Base-by-base conservation (phyloP, 2,329 filamentous ascomycete species). In the Chaetothyriales sp. region DNA sequence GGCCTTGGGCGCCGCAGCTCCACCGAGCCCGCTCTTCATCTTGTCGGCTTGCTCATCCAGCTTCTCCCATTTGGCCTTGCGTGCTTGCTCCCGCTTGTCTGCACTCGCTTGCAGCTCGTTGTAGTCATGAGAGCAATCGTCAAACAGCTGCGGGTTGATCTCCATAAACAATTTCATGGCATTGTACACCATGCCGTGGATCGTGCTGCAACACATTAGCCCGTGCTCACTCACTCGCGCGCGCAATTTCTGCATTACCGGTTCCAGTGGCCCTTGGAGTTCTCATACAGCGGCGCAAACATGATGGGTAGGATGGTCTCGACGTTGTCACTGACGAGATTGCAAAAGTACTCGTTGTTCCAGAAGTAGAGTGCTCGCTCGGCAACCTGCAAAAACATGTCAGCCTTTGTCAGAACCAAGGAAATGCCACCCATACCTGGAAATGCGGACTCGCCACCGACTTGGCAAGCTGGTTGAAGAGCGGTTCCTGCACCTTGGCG, bases 161-260 rank as follows among this genome's bases (percentile, higher is more conserved):
- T 98, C 92, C 92, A 98, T 98, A 69, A 98, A 98, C 39, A 98
- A 78, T 68, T 98, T 98, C 92, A 98, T 96, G 51, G 92, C 92
- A 63, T 96, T 98, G 68, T 96, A 96, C 9, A 98, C 92, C 90
- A 98, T 96, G 65, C 92, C 92, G 64, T 98, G 92, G 59, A 98
- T 98, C 6, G 92, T 98, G 63, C 92, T 96, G 57, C 1, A 6
- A 47, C 8, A 12, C 20, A 55, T 73, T 62, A 74, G 52, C 28
- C 7, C n/a, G 10, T 6, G 18, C 15, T 9, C 44, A 15, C 32
- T 39, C 32, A 5, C 32, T 15, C 12, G 15, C 28, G 28, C 4
- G 8, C 28, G 7, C 28, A 44, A 43, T 12, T 32, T 50, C 52
- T 25, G 22, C 43, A 78, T 63, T 76, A 95, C 90, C 90, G 79